These are phyloP conservation scores for Eremothecium sinecaudum DNA, from an alignment of 1,139 yeast genomes.

Conservation along the genomic window DNA sequence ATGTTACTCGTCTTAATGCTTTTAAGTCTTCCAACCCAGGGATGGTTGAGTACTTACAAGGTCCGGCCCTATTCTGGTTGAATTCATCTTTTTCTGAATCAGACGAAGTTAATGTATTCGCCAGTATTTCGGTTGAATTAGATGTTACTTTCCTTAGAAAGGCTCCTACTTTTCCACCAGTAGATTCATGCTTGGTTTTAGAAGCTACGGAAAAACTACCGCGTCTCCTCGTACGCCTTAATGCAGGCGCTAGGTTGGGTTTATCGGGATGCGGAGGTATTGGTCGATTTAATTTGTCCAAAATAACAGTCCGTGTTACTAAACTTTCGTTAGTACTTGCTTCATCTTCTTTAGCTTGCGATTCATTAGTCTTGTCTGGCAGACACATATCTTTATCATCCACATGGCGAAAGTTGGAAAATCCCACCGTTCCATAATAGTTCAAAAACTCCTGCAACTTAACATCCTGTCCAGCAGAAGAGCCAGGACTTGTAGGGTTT, in stretches of 20 bases:
- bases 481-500: neutral
- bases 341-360: neutral
- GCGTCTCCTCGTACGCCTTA: constrained; percentile 23
- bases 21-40: constrained; percentile 37
- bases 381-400: no score
- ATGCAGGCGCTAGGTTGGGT: constrained; percentile 43
- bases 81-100: constrained; percentile 4
- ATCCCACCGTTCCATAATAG: constrained; percentile 37
- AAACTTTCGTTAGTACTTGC: neutral
- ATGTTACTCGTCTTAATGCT: constrained; percentile 58
- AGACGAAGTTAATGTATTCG: constrained; percentile 1
- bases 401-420: constrained; percentile 23
- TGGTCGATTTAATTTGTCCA: constrained; percentile 35
- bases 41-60: constrained; percentile 18
- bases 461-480: constrained; percentile 36
- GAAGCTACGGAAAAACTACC: constrained; percentile 12
- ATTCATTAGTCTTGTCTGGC: neutral
- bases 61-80: constrained; percentile 9
- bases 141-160: constrained; percentile 29
- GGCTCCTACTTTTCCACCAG: constrained; percentile 27
- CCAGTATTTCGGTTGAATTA: constrained; percentile 12
- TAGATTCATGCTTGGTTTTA: constrained; percentile 10
- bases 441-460: constrained; percentile 49
- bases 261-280: constrained; percentile 41
- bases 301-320: neutral